Evolutionary conservation across 306 rosid genomes (phyloP), one percentile per base, ranked within the genome.

Genomic region (Sophora flavescens): DNA sequence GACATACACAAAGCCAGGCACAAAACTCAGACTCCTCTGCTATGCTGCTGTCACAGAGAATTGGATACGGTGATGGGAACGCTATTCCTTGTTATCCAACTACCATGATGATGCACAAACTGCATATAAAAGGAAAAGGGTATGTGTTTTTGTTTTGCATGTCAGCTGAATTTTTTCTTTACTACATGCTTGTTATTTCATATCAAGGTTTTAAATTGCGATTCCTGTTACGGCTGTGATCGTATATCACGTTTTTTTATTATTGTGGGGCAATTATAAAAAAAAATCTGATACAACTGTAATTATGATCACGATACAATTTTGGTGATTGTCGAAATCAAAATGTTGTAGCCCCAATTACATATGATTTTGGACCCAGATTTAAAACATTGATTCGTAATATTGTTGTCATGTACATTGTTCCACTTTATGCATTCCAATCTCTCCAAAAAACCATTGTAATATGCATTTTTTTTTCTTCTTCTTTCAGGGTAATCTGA

Each of bases 91-190:
- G 3, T 3, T 14, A 57, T 41, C 57, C 67, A 57, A 72, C 26
- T n/a, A n/a, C n/a, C n/a, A n/a, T n/a, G 54, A 39, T 52, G 65
- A 75, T 63, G 39, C 63, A 50, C 79, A 58, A 60, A 59, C 45
- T 16, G 18, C 64, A 70, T 54, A 58, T 52, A 16, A 18, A 41
- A 16, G 28, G 61, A 16, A 18, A 41, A 16, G 28, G 61, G 70
- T 62, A 32, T 10, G 10, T 16, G 17, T 5, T 70, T 3, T 51
- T 1, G 11, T 13, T 15, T 6, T 66, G 12, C 72, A 42, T 11
- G 11, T 16, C 16, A 0, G n/a, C n/a, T 6, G 22, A 6, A n/a
- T 15, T 5, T 51, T 15, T 51, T 51, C 8, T 51, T n/a, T 51
- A 35, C 2, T 22, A 22, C 1, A 22, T 22, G 22, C 22, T 22